phyloP scores from a whole-genome alignment of 345 rosid species.

The Pistacia integerrima region DNA sequence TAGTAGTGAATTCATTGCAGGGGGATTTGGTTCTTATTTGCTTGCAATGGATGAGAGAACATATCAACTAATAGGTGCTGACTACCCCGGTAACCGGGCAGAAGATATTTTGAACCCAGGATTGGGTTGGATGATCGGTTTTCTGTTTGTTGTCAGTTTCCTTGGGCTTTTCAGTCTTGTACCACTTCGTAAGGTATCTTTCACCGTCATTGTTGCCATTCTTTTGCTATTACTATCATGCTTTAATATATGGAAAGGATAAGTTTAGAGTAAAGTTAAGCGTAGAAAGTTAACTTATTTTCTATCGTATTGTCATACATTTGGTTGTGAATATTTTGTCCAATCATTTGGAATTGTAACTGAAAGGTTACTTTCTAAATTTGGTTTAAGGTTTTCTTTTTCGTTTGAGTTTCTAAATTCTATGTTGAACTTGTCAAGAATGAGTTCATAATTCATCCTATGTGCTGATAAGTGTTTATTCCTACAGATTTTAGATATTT shows the following conservation, averaged over 20 bases:
- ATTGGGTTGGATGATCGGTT: conserved; percentile 89
- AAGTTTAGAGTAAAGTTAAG: background rate
- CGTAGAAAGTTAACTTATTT: background rate
- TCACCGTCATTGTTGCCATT: background rate
- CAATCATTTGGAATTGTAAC: background rate
- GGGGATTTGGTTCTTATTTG: conserved; percentile 89
- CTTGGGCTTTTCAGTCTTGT: conserved; percentile 86
- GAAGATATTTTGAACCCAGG: conserved; percentile 81
- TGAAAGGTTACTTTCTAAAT: background rate
- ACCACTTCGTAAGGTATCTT: conserved; percentile 82
- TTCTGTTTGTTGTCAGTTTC: conserved; percentile 83
- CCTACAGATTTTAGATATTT: background rate
- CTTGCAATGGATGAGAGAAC: conserved; percentile 89
- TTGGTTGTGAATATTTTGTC: background rate
- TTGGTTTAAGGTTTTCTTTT: background rate
- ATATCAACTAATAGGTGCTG: conserved; percentile 78
- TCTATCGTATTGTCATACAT: background rate
- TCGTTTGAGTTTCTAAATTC: background rate
- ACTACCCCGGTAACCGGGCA: conserved; percentile 75
- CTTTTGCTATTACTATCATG: background rate
- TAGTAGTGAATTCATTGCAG: conserved; percentile 32
- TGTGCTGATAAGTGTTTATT: background rate
- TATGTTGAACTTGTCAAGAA: background rate
- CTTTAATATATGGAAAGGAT: background rate
- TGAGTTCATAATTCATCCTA: background rate